Conservation (phyloP, 2,329 filamentous ascomycete genomes). For the Trichoderma citrinoviride region DNA sequence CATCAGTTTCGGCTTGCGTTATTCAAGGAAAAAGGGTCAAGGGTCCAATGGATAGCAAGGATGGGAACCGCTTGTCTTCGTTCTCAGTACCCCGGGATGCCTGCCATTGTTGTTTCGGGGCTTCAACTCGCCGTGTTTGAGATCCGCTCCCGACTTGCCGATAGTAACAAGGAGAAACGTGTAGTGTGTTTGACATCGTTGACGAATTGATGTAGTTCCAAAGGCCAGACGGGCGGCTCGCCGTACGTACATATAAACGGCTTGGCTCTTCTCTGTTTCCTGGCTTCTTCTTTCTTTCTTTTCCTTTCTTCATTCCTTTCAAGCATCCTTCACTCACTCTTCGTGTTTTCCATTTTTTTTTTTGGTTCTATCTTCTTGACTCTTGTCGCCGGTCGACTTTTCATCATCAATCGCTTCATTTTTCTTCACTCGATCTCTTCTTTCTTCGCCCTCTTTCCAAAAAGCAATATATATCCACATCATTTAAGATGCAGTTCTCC, state of each 20-base stretch:
- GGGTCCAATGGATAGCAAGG: too few relatives aligned
- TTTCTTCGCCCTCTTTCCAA: not conserved
- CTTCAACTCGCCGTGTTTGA: conserved; percentile 15
- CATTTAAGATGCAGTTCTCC: conserved; percentile 54
- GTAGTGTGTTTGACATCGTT: conserved; percentile 12
- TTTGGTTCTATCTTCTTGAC: conserved; percentile 21
- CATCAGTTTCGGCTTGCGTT: not conserved
- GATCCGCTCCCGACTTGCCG: conserved; percentile 16
- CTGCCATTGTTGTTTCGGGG: conserved; percentile 2
- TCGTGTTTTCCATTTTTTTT: conserved; percentile 16
- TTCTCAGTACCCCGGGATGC: not conserved
- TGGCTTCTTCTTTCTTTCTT: not conserved
- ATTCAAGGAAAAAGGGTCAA: too few relatives aligned
- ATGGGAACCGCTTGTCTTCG: too few relatives aligned
- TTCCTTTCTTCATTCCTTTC: conserved; percentile 15
- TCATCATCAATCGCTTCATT: conserved; percentile 24
- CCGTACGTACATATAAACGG: conserved; percentile 20
- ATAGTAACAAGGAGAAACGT: not conserved
- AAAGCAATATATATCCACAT: conserved; percentile 22
- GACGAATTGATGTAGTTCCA: not conserved
- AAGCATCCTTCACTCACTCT: conserved; percentile 21
- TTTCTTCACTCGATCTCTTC: conserved; percentile 22
- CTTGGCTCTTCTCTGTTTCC: not conserved
- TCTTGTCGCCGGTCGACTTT: conserved; percentile 53
- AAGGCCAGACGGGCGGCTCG: not conserved